These are phyloP conservation scores for Candida dubliniensis DNA, from an alignment of 1,139 yeast species.

Conservation along the genomic window DNA sequence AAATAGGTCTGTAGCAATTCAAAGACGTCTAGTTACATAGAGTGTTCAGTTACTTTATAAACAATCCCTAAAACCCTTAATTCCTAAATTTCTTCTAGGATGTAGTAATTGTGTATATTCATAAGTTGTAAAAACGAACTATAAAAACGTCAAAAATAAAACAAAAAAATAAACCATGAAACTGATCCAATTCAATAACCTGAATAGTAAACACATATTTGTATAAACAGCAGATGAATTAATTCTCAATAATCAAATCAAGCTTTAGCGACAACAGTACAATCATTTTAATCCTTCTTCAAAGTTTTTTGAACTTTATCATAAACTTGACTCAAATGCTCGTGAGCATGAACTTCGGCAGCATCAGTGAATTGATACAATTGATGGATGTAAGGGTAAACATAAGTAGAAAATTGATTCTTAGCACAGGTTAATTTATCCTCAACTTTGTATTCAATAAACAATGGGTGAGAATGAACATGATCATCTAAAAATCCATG, in stretches of 20 bases:
- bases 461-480: conserved; percentile 38
- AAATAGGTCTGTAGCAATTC: too few species aligned
- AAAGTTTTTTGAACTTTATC: conserved; percentile 11
- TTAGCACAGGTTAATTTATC: conserved; percentile 25
- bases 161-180: neutral
- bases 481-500: conserved; percentile 36
- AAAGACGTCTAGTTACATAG: too few species aligned
- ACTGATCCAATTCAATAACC: too few species aligned
- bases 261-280: neutral
- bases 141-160: neutral
- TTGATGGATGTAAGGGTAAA: conserved; percentile 27
- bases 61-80: too few species aligned
- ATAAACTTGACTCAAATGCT: conserved; percentile 15
- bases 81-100: too few species aligned
- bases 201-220: too few species aligned
- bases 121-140: neutral
- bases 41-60: too few species aligned
- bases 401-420: conserved; percentile 20
- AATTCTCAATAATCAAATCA: too few species aligned
- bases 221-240: too few species aligned
- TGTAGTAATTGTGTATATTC: neutral
- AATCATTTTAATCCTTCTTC: conserved; percentile 11
- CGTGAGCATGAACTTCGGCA: conserved; percentile 25
- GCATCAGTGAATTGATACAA: conserved; percentile 28
- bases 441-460: conserved; percentile 35